Evolutionary conservation across 169 alveolate genomes (phyloP).

Genomic region (Babesia microti): DNA sequence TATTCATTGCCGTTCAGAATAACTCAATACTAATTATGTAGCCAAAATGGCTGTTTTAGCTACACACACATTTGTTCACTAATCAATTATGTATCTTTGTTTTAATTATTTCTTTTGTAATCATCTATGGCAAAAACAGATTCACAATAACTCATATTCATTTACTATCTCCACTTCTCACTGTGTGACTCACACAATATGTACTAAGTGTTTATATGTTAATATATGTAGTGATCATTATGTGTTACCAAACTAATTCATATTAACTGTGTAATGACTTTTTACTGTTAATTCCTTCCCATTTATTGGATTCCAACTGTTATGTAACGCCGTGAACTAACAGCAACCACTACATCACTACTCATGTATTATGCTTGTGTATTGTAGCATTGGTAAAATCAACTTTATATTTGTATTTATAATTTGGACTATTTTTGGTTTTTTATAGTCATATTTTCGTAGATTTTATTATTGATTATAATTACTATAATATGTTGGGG

Average conservation of each 20-base stretch:
- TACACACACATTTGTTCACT: not conserved
- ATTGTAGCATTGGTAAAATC: not conserved
- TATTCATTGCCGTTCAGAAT: too few species aligned
- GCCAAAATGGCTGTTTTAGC: not conserved
- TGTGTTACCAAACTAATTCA: not conserved
- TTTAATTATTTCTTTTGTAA: not conserved
- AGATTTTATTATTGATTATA: not conserved
- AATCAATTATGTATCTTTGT: constrained; percentile 2
- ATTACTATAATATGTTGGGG: not conserved
- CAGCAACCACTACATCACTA: constrained; percentile 11
- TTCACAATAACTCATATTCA: not conserved
- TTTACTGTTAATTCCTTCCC: not conserved
- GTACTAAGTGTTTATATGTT: not conserved
- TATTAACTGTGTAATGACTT: not conserved
- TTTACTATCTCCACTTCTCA: not conserved
- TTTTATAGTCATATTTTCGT: not conserved
- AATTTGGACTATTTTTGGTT: not conserved
- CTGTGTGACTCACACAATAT: not conserved
- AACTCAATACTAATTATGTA: not conserved
- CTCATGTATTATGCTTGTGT: not conserved
- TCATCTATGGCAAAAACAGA: not conserved
- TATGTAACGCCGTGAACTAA: not conserved
- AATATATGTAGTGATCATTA: not conserved
- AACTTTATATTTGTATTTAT: not conserved
- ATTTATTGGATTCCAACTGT: not conserved